Evolutionary conservation across 345 rosid species (phyloP).

Genomic region (Microthlaspi erraticum): DNA sequence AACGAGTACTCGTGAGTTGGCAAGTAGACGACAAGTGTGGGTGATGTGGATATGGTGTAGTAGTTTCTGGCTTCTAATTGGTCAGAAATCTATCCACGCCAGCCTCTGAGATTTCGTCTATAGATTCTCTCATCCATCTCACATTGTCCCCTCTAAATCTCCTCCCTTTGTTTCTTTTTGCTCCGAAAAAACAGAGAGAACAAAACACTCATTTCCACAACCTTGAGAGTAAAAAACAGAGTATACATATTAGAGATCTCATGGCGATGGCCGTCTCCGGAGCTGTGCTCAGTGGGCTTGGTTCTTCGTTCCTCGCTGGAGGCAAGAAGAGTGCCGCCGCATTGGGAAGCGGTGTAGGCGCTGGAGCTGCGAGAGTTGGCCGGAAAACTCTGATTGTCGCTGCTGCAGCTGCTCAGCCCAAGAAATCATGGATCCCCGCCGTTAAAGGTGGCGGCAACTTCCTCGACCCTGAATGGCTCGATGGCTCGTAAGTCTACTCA

Average conservation of each 20-base stretch:
- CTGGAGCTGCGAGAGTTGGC: conserved; percentile 37
- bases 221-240: conserved; percentile 1
- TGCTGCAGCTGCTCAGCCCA: conserved; percentile 66
- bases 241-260: conserved; percentile 19
- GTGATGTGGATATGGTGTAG: conserved; percentile 62
- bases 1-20: conserved; percentile 2
- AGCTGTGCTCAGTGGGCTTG: conserved; percentile 79
- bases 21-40: conserved; percentile 21
- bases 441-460: conserved; percentile 92
- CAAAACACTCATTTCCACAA: conserved; percentile 3
- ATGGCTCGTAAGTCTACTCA: conserved; percentile 87
- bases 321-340: conserved; percentile 52
- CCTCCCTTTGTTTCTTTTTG: conserved; percentile 42
- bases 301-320: conserved; percentile 77
- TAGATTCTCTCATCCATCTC: conserved; percentile 70
- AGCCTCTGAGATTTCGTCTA: conserved; percentile 52
- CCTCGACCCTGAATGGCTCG: conserved; percentile 95
- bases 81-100: conserved; percentile 75
- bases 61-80: conserved; percentile 59
- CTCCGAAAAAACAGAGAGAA: conserved; percentile 21
- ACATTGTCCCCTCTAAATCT: conserved; percentile 56
- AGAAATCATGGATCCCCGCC: conserved; percentile 95
- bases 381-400: conserved; percentile 57
- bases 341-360: conserved; percentile 41
- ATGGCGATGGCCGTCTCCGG: conserved; percentile 74